A percentile compares a stretch with the other conserved stretches of the same genome.
These are phyloP conservation scores for Cudoniella acicularis DNA, from an alignment of 495 filamentous ascomycete species.

Conservation along the genomic window DNA sequence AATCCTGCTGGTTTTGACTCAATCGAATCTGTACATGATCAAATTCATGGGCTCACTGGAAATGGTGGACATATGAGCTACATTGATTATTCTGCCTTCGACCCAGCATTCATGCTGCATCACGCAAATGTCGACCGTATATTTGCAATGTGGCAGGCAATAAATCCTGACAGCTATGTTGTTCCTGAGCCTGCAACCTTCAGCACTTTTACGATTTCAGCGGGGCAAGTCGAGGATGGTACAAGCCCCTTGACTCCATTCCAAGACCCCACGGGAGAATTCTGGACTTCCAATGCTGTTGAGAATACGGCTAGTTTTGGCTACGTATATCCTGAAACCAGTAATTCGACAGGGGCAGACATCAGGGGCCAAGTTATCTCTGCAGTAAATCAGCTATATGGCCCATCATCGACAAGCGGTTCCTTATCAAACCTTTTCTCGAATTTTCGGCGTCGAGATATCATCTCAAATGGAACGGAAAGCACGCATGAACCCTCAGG, in stretches of 20 bases:
- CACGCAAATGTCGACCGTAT: slow-evolving; percentile 62
- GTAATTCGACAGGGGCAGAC: slow-evolving; percentile 11
- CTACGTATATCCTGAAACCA: slow-evolving; percentile 59
- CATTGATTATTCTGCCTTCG: slow-evolving; percentile 64
- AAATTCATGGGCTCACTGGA: slow-evolving; percentile 52
- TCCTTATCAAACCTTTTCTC: slow-evolving; percentile 5
- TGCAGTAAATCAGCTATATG: slow-evolving; percentile 53
- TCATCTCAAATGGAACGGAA: not conserved
- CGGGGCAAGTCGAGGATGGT: slow-evolving; percentile 36
- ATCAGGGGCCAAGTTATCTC: slow-evolving; percentile 34
- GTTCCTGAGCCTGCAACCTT: slow-evolving; percentile 40
- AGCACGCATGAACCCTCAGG: slow-evolving; percentile 13
- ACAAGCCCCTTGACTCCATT: slow-evolving; percentile 45
- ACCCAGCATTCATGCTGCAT: slow-evolving; percentile 73
- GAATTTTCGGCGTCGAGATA: slow-evolving; percentile 22
- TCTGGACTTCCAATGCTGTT: slow-evolving; percentile 47
- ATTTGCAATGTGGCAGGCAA: slow-evolving; percentile 68
- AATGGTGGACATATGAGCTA: slow-evolving; percentile 63
- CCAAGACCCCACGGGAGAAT: slow-evolving; percentile 30
- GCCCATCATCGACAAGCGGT: slow-evolving; percentile 29
- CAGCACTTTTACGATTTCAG: slow-evolving; percentile 48
- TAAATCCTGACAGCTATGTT: slow-evolving; percentile 58
- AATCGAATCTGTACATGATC: slow-evolving; percentile 62
- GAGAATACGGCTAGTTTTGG: slow-evolving; percentile 38
- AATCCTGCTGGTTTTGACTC: slow-evolving; percentile 44